A percentile compares a stretch with the other conserved stretches of the same genome.
These are phyloP conservation scores for Tolypocladium inflatum DNA, from an alignment of 2,329 filamentous ascomycete species.

Conservation along the genomic window DNA sequence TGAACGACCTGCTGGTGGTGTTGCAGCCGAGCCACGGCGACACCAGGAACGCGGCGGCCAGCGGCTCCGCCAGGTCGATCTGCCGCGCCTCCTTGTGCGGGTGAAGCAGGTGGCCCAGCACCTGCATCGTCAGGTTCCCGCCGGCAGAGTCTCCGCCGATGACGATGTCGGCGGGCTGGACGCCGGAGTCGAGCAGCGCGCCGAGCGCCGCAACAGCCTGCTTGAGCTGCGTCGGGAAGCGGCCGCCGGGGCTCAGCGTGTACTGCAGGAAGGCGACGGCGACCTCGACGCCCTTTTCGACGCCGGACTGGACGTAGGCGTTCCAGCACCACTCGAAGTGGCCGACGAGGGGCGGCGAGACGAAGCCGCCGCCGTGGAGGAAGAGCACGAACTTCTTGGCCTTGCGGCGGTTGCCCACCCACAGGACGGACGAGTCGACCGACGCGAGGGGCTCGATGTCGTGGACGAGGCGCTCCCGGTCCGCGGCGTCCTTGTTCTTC, in stretches of 20 bases:
- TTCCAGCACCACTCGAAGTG: slow-evolving; percentile 19
- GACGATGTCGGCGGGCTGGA: slow-evolving; percentile 19
- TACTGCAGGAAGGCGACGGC: slow-evolving; percentile 25
- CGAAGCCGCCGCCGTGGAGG: slow-evolving; percentile 18
- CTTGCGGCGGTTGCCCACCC: slow-evolving; percentile 16
- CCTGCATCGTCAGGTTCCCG: slow-evolving; percentile 21
- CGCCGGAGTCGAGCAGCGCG: slow-evolving; percentile 17
- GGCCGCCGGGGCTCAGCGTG: slow-evolving; percentile 17
- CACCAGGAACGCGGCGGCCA: slow-evolving; percentile 21
- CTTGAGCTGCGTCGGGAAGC: slow-evolving; percentile 20
- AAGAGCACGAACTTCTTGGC: slow-evolving; percentile 18
- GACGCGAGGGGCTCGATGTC: slow-evolving; percentile 11
- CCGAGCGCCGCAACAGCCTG: slow-evolving; percentile 21
- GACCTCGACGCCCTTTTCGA: slow-evolving; percentile 12
- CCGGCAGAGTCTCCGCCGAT: slow-evolving; percentile 28
- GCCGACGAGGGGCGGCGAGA: slow-evolving; percentile 10
- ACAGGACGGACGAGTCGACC: slow-evolving; percentile 11
- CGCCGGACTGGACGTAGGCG: slow-evolving; percentile 11
- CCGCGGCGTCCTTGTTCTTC: slow-evolving; percentile 1
- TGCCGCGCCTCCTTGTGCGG: slow-evolving; percentile 13
- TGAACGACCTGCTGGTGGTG: slow-evolving; percentile 11
- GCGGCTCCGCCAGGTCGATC: slow-evolving; percentile 12
- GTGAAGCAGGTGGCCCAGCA: slow-evolving; percentile 22
- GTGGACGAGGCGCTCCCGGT: slow-evolving; percentile 7
- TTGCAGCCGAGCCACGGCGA: slow-evolving; percentile 21